Conservation (phyloP, 768 basidiomycete species). For the Cystobasidium ongulense region DNA sequence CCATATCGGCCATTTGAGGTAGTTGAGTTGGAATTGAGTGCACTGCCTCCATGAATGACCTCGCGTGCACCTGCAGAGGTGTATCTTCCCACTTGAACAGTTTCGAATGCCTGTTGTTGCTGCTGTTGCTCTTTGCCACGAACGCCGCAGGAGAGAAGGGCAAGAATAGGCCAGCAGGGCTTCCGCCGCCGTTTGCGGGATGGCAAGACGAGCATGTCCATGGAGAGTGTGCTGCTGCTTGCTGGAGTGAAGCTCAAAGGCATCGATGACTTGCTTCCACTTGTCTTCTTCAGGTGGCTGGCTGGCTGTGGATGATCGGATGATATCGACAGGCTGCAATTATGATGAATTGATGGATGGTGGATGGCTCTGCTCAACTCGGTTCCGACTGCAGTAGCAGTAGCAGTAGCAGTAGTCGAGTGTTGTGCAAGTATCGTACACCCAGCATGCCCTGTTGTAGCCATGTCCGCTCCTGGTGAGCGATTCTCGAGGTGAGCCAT, state of each 20-base stretch:
- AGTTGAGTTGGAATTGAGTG: conserved; percentile 35
- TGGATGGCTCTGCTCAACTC: too few relatives aligned
- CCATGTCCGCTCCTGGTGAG: too few relatives aligned
- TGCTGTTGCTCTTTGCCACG: neutral
- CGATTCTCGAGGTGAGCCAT: neutral
- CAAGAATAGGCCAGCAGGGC: neutral
- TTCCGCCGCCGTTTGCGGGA: conserved; percentile 2
- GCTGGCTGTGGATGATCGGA: neutral
- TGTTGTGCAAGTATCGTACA: too few relatives aligned
- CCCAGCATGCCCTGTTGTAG: too few relatives aligned
- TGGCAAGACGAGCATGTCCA: neutral
- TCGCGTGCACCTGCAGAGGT: neutral
- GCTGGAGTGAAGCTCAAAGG: too few relatives aligned
- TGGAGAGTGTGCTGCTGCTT: neutral
- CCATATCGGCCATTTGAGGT: conserved; percentile 34
- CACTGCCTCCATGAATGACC: conserved; percentile 43
- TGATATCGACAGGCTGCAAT: neutral
- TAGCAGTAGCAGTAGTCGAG: too few relatives aligned
- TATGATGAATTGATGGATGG: too few relatives aligned
- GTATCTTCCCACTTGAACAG: neutral
- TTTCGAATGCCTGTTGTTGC: conserved; percentile 12
- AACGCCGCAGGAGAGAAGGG: neutral
- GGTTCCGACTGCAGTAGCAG: too few relatives aligned
- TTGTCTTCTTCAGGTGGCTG: neutral
- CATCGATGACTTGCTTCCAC: neutral